Percentiles rank a stretch among this genome's conserved stretches.
phyloP scores from a whole-genome alignment of 2,329 filamentous ascomycete species.

The Leptoxyphium fumago region DNA sequence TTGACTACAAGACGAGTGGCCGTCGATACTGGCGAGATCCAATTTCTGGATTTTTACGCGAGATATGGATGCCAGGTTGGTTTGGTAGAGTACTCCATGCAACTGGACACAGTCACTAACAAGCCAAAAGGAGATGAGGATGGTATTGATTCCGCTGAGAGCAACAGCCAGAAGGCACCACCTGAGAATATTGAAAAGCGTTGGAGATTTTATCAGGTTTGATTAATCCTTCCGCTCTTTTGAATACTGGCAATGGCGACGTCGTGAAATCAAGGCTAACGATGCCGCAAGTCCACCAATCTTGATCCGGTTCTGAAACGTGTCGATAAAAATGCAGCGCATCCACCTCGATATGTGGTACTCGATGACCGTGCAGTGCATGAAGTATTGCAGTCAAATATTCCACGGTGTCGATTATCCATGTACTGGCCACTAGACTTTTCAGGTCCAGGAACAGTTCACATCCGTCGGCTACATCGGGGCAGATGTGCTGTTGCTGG shows the following conservation, averaged over 20 bases:
- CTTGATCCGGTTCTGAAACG: background rate
- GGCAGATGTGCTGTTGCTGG: constrained; percentile 20
- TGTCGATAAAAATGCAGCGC: constrained; percentile 8
- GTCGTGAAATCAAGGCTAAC: background rate
- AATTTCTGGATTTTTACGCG: constrained; percentile 12
- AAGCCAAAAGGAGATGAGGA: constrained; percentile 18
- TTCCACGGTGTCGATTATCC: constrained; percentile 11
- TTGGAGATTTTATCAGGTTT: constrained; percentile 25
- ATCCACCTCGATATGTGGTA: constrained; percentile 24
- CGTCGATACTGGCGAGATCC: constrained; percentile 14
- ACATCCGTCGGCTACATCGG: constrained; percentile 19
- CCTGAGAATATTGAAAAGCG: constrained; percentile 12
- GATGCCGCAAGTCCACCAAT: background rate
- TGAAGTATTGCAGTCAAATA: constrained; percentile 18
- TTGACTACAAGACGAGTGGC: constrained; percentile 8
- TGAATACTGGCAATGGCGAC: background rate
- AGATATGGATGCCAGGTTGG: constrained; percentile 23
- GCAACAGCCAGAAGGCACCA: constrained; percentile 12
- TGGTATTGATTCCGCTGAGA: constrained; percentile 17
- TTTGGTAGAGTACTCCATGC: background rate
- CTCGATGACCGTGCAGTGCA: constrained; percentile 26
- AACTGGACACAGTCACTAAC: too few species aligned
- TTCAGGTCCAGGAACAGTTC: constrained; percentile 18
- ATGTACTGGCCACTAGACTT: constrained; percentile 27
- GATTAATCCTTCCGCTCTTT: background rate